phyloP scores from a whole-genome alignment of 495 filamentous ascomycete species.

The Tuber microsphaerosporum region DNA sequence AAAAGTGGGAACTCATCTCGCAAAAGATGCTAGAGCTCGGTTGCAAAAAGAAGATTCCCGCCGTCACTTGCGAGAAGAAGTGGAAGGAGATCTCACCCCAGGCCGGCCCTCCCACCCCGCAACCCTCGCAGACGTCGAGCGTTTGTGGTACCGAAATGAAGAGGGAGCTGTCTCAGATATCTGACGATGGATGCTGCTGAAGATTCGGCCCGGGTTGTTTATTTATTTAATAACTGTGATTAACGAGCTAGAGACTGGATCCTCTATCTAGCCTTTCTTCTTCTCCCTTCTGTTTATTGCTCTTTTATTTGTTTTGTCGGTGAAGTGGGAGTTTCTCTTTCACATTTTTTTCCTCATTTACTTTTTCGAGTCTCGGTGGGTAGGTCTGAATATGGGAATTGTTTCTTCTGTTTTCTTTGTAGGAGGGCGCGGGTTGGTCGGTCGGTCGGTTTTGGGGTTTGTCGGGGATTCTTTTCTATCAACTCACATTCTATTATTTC shows the following conservation, averaged over 20 bases:
- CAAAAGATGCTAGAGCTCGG: conserved; percentile 40
- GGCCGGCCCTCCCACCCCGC: conserved; percentile 26
- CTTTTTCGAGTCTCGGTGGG: background rate
- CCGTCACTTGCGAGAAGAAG: conserved; percentile 41
- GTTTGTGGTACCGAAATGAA: conserved; percentile 34
- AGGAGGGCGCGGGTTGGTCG: background rate
- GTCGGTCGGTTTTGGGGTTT: background rate
- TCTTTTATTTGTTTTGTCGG: background rate
- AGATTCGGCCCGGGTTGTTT: background rate
- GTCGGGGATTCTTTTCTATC: background rate
- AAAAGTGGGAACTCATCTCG: conserved; percentile 41
- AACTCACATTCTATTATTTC: background rate
- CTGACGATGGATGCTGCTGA: conserved; percentile 29
- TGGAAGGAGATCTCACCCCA: conserved; percentile 41
- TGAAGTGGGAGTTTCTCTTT: background rate
- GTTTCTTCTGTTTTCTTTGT: background rate
- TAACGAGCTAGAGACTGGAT: conserved; percentile 1
- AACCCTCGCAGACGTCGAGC: conserved; percentile 27
- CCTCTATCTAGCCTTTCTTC: background rate
- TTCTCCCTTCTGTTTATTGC: background rate
- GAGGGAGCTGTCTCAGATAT: conserved; percentile 37
- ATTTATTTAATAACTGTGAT: background rate
- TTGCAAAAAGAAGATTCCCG: conserved; percentile 42
- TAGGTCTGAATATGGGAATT: conserved; percentile 3
- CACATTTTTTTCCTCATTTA: background rate